Evolutionary conservation across 148 eudicot genomes (phyloP).

Genomic region (Fagopyrum homotropicum): DNA sequence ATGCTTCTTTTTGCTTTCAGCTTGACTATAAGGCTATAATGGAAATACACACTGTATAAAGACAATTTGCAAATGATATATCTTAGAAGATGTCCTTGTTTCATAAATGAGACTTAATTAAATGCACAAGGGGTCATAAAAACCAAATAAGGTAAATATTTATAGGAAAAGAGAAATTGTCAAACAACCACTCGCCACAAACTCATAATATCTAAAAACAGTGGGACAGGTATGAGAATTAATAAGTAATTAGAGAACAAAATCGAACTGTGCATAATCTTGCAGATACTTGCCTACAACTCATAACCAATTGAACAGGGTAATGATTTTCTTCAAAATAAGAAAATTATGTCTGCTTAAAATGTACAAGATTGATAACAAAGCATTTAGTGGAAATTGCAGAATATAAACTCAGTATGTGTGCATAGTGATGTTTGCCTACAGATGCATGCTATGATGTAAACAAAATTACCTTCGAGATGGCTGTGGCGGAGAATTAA

Average conservation of each 20-base stretch:
- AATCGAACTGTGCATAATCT: background rate
- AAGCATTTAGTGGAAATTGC: background rate
- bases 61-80: background rate
- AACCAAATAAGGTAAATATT: background rate
- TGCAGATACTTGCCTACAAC: background rate
- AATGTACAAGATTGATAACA: background rate
- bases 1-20: background rate
- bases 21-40: background rate
- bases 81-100: background rate
- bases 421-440: background rate
- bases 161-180: background rate
- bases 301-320: background rate
- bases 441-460: background rate
- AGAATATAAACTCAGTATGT: background rate
- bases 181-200: background rate
- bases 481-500: conserved; percentile 9
- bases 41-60: background rate
- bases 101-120: background rate
- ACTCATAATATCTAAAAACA: background rate
- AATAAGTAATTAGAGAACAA: background rate
- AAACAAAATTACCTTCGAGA: background rate
- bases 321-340: background rate
- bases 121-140: background rate
- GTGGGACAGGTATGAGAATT: background rate
- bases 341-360: background rate